Base-by-base conservation (phyloP, 306 rosid genomes). In the Vigna mungo region DNA sequence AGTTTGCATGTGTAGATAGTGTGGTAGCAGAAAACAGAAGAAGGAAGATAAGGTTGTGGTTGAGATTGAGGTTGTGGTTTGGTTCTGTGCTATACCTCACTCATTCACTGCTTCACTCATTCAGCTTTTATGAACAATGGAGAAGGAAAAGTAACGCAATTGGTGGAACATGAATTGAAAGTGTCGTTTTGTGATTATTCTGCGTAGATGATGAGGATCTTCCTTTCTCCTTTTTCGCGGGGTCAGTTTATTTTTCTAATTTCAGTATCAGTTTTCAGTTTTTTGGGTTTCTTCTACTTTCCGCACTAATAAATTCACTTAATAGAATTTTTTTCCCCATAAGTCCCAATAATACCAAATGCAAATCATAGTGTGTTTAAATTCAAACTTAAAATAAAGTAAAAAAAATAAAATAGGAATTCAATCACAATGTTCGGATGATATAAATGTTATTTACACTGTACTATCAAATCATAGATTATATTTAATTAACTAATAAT, bases 161-260 rank as follows among this genome's bases (percentile, higher is more conserved):
- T 77, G 17, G 65, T 15, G 83, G 81, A 74, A 79, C 27, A 78
- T 23, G 74, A 77, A 68, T 72, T 44, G 37, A 53, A 60, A 51
- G 75, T 68, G 83, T 78, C 76, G 21, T 61, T 20, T 70, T 71
- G 67, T 53, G 78, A 32, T 14, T 34, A 20, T 46, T 53, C 32
- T 52, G 68, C 48, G 64, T 36, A 71, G 16, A 0, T 3, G 69
- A 25, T 17, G 48, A 62, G 63, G 27, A 43, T 65, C n/a, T 43
- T 62, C 60, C 72, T 72, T 59, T 51, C 84, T 58, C 48, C 52
- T 30, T 69, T 69, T 77, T 32, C 62, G 17, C 68, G 18, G 61
- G 11, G 7, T 68, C 41, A 43, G 39, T 44, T 66, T 43, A 9
- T 1, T 62, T 52, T 54, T 67, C 12, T 32, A 14, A 43, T 76